phyloP scores from a whole-genome alignment of 306 rosid species.

The Castanea mollissima region DNA sequence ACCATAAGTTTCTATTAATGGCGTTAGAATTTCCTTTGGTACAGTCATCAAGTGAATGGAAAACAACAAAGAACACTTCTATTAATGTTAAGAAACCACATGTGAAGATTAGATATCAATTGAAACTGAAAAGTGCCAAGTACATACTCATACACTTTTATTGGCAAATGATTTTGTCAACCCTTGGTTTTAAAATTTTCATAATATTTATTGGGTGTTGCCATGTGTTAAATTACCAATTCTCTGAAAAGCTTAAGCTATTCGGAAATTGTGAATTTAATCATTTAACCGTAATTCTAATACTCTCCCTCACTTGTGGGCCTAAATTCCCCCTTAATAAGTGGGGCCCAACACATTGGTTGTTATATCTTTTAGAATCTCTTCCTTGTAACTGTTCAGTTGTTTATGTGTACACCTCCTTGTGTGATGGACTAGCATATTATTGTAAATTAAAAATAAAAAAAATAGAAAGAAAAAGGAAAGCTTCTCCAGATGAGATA shows the following conservation, averaged over 20 bases:
- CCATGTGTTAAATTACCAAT: too few species aligned
- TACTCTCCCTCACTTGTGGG: too few species aligned
- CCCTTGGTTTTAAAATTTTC: not conserved
- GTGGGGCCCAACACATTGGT: not conserved
- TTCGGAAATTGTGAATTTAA: too few species aligned
- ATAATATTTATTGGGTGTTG: not conserved
- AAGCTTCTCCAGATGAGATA: conserved; percentile 8
- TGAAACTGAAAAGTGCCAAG: conserved; percentile 18
- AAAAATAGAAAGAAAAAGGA: conserved; percentile 16
- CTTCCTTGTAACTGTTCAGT: conserved; percentile 6
- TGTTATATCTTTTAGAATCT: not conserved
- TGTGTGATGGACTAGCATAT: not conserved
- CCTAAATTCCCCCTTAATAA: too few species aligned
- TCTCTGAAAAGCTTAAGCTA: too few species aligned
- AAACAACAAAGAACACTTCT: not conserved
- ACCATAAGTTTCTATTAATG: not conserved
- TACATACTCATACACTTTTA: not conserved
- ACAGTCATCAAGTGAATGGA: conserved; percentile 1
- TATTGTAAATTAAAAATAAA: not conserved
- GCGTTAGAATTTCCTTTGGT: too few species aligned
- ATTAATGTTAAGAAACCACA: conserved; percentile 7
- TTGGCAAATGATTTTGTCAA: not conserved
- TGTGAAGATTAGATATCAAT: not conserved
- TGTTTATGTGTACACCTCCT: not conserved
- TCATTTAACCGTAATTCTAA: too few species aligned